Evolutionary conservation across 495 filamentous ascomycete genomes (phyloP).

Genomic region (Trichocladium antarcticum): DNA sequence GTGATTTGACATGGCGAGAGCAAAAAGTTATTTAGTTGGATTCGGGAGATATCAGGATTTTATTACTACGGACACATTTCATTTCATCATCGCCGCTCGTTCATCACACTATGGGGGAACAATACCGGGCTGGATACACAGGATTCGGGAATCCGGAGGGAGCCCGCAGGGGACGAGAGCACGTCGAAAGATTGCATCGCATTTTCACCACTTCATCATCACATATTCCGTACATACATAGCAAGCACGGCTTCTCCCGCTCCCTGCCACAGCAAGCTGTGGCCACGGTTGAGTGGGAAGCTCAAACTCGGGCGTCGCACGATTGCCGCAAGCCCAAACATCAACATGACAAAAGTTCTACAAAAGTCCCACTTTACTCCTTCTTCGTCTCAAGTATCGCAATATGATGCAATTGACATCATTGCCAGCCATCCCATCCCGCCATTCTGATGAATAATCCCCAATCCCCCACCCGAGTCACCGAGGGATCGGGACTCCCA

Average conservation of each 20-base stretch:
- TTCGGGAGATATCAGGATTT: neutral
- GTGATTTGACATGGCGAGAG: neutral
- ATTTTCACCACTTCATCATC: neutral
- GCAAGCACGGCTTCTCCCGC: neutral
- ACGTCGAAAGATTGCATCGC: neutral
- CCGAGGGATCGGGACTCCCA: neutral
- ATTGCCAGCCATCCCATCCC: neutral
- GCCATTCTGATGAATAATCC: no score
- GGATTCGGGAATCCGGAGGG: neutral
- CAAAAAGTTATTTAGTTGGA: neutral
- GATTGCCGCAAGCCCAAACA: neutral
- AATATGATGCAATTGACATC: neutral
- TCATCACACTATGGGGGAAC: neutral
- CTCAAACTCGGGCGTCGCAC: neutral
- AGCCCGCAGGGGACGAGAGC: neutral
- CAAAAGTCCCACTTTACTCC: no score
- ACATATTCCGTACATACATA: no score
- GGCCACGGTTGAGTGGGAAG: neutral
- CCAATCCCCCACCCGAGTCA: no score
- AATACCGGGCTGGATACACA: no score
- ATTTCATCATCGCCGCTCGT: neutral
- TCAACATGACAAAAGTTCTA: neutral
- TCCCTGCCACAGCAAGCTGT: neutral
- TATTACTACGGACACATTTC: neutral
- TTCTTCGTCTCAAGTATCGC: neutral